These are phyloP conservation scores for Alternaria novae-zelandiae DNA, from an alignment of 2,329 filamentous ascomycete species.

Conservation along the genomic window DNA sequence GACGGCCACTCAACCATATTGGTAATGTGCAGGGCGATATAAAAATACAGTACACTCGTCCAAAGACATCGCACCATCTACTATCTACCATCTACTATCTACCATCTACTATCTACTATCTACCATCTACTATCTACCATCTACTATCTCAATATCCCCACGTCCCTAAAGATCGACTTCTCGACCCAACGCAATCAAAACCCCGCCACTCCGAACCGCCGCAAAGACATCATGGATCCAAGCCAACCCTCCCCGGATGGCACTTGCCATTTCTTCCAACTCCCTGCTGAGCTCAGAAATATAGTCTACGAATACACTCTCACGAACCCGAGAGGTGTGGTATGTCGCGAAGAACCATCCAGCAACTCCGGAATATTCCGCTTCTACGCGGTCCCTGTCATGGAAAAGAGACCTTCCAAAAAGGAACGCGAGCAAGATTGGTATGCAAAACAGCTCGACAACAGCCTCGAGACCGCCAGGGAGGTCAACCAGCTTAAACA, in stretches of 20 bases:
- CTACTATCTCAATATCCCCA: neutral
- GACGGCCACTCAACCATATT: neutral
- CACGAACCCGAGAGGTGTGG: neutral
- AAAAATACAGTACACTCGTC: neutral
- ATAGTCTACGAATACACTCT: neutral
- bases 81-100: neutral
- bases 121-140: no score
- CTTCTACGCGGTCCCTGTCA: neutral
- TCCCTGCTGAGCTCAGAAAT: neutral
- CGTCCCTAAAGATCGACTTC: neutral
- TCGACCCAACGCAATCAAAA: neutral
- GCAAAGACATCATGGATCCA: neutral
- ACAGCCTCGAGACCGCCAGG: neutral
- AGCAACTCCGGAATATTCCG: neutral
- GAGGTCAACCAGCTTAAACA: neutral
- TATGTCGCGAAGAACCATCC: neutral
- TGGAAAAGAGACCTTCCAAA: neutral
- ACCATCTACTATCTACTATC: no score
- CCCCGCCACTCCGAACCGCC: neutral
- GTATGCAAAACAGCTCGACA: neutral
- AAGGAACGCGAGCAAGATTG: neutral
- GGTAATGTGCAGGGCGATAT: neutral
- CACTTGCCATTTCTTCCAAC: neutral
- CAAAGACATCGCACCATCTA: neutral
- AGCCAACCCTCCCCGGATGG: neutral